These are phyloP conservation scores for Trypanosoma scelopori DNA, from an alignment of 208 protist species.

Conservation along the genomic window DNA sequence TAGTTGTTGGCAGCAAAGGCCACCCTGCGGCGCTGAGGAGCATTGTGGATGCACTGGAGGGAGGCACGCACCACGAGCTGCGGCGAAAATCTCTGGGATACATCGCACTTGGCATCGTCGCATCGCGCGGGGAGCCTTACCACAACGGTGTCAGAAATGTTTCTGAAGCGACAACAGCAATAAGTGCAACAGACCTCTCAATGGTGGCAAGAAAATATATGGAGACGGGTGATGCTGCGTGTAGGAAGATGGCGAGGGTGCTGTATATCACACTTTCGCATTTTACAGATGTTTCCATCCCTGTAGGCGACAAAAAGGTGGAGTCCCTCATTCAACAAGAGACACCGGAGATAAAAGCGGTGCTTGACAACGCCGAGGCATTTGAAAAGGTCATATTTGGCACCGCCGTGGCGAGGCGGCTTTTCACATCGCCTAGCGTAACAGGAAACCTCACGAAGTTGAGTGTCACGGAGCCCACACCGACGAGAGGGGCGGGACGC, in stretches of 20 bases:
- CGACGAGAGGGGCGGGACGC: not conserved
- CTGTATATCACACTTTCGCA: conserved; percentile 64
- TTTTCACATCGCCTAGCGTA: not conserved
- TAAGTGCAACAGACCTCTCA: conserved; percentile 6
- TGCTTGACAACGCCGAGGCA: conserved; percentile 37
- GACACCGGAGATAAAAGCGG: conserved; percentile 31
- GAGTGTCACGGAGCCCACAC: not conserved
- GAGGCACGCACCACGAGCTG: conserved; percentile 75
- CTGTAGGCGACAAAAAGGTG: conserved; percentile 43
- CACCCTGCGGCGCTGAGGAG: conserved; percentile 39
- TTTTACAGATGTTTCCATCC: conserved; percentile 13
- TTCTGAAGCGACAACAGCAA: too few relatives aligned
- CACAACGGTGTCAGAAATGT: too few relatives aligned
- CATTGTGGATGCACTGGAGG: conserved; percentile 44
- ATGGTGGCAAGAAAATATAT: conserved; percentile 45
- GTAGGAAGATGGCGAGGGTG: conserved; percentile 78
- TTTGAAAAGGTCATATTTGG: conserved; percentile 26
- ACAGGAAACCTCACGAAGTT: not conserved
- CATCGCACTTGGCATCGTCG: conserved; percentile 61
- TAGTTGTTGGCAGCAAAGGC: conserved; percentile 62
- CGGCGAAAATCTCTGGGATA: conserved; percentile 79
- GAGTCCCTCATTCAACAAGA: conserved; percentile 64
- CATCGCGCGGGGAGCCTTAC: conserved; percentile 16
- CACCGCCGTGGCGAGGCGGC: not conserved
- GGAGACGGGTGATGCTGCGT: conserved; percentile 62